Conservation (phyloP, 768 basidiomycete species). For the Lactarius akahatsu region DNA sequence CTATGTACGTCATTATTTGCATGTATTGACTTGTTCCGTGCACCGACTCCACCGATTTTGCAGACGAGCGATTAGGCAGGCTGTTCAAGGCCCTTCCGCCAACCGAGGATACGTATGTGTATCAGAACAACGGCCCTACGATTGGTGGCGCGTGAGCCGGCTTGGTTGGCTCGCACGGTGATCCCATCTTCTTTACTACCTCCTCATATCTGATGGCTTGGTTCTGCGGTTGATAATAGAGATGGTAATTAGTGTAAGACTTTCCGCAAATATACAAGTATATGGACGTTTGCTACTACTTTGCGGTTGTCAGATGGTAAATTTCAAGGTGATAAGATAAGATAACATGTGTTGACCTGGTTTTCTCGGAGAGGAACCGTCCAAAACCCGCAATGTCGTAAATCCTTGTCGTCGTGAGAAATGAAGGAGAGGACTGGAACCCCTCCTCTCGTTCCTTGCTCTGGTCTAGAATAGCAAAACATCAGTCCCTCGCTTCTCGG, state of each 20-base stretch:
- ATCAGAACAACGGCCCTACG: slow-evolving; percentile 52
- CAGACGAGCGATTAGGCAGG: slow-evolving; percentile 67
- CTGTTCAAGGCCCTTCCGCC: slow-evolving; percentile 61
- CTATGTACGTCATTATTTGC: slow-evolving; percentile 52
- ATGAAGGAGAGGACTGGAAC: too few relatives aligned
- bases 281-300: too few relatives aligned
- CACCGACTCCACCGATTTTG: background rate
- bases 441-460: too few relatives aligned
- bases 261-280: background rate
- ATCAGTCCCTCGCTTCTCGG: too few relatives aligned
- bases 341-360: too few relatives aligned
- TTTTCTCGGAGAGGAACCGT: too few relatives aligned
- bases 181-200: background rate
- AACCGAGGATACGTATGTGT: slow-evolving; percentile 77
- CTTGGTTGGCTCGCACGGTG: background rate
- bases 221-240: slow-evolving; percentile 8
- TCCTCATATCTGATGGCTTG: background rate
- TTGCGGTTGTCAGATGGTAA: too few relatives aligned
- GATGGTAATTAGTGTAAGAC: background rate
- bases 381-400: too few relatives aligned
- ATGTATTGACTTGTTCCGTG: background rate
- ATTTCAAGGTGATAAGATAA: too few relatives aligned
- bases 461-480: too few relatives aligned
- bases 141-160: slow-evolving; percentile 20
- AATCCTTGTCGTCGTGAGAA: too few relatives aligned